A percentile compares a stretch with the other conserved stretches of the same genome.
These are phyloP conservation scores for Epichloe sp. DNA, from an alignment of 2,329 filamentous ascomycete species.

Conservation along the genomic window DNA sequence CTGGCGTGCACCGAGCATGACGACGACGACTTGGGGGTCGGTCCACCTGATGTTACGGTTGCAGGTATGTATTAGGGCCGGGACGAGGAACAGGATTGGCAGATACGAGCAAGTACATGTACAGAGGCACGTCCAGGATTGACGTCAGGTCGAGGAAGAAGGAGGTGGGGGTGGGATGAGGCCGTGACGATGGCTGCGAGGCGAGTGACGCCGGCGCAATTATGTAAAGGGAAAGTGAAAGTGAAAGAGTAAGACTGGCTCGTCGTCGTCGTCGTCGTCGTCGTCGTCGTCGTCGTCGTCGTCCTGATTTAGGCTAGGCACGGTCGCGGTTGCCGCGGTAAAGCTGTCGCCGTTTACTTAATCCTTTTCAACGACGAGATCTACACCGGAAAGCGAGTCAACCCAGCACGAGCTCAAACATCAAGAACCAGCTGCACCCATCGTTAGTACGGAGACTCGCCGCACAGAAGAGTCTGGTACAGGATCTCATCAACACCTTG, in stretches of 20 bases:
- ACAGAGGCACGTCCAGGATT: background rate
- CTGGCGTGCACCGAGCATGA: background rate
- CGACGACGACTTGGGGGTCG: background rate
- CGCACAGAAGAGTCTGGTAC: too few relatives aligned
- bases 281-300: background rate
- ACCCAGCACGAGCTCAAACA: too few relatives aligned
- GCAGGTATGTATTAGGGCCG: background rate
- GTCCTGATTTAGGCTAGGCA: background rate
- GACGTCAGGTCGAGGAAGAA: background rate
- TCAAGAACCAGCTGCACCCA: too few relatives aligned
- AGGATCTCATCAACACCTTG: too few relatives aligned
- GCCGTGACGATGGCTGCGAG: background rate
- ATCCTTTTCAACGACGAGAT: background rate
- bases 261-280: background rate
- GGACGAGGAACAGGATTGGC: background rate
- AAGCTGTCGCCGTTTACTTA: background rate
- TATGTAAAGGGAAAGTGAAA: background rate
- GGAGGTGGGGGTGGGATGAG: background rate
- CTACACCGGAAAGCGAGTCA: too few relatives aligned
- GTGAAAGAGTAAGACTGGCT: background rate
- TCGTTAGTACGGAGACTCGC: too few relatives aligned
- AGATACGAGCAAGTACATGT: background rate
- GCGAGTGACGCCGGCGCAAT: background rate
- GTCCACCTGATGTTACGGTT: background rate
- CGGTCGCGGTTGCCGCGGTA: slow-evolving; percentile 1